Conservation (phyloP, 192 early-diverging fungal genomes). For the Oehlia diaphana region DNA sequence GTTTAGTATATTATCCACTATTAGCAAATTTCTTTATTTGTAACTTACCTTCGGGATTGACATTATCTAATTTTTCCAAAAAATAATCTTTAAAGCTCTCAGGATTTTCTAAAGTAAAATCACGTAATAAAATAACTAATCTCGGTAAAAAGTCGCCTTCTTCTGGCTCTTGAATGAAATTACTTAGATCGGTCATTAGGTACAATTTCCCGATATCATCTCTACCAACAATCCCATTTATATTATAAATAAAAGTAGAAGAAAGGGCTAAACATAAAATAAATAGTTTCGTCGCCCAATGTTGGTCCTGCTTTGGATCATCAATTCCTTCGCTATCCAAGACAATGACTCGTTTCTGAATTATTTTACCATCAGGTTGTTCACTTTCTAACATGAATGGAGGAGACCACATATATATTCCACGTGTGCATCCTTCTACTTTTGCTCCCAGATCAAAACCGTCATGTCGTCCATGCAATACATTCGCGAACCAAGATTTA, state of each 20-base stretch:
- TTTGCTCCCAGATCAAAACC: neutral
- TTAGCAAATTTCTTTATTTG: neutral
- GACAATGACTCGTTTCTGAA: constrained; percentile 9
- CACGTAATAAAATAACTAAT: constrained; percentile 13
- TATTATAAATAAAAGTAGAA: constrained; percentile 25
- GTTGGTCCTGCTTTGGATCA: constrained; percentile 20
- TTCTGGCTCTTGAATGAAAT: constrained; percentile 12
- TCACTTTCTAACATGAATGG: neutral
- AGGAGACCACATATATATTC: constrained; percentile 22
- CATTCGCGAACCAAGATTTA: neutral
- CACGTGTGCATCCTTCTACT: constrained; percentile 12
- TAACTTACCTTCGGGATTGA: constrained; percentile 15
- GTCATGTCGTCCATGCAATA: constrained; percentile 15
- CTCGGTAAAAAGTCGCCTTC: constrained; percentile 4
- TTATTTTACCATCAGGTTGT: neutral
- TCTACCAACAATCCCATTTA: constrained; percentile 17
- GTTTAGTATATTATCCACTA: too few relatives aligned
- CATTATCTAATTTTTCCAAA: constrained; percentile 6
- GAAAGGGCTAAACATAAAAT: constrained; percentile 23
- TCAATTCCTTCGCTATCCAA: constrained; percentile 24
- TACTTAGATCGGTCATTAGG: constrained; percentile 21
- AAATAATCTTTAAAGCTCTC: constrained; percentile 11
- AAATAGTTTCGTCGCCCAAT: constrained; percentile 24
- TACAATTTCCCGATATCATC: constrained; percentile 20
- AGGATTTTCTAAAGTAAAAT: constrained; percentile 6